Evolutionary conservation across 352 stramenopile species (phyloP), one percentile per base, ranked within the genome.

Genomic region (Globisporangium viniferum): DNA sequence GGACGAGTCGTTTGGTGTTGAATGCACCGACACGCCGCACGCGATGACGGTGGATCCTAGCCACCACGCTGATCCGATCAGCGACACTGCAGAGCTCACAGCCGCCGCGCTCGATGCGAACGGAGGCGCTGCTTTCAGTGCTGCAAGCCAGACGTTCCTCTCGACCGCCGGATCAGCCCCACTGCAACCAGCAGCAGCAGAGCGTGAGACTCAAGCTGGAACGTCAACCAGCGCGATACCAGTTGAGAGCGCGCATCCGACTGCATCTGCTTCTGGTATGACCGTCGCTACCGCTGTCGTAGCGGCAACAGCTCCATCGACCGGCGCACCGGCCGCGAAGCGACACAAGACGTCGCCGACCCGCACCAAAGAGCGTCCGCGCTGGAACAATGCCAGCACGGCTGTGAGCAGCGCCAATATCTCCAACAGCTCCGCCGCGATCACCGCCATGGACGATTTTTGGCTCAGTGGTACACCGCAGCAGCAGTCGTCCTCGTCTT

Each of bases 401-500:
- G 5, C 14, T n/a, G 41, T 4, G 12, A 48, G 41, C 41, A 48
- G 41, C n/a, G n/a, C n/a, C n/a, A n/a, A n/a, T n/a, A n/a, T n/a
- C 39, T 10, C 39, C 10, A 46, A 5, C 39, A 46, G 5, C 41
- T 48, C 41, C 14, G 41, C 41, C 0, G 41, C 3, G 41, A n/a
- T 10, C 3, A 18, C 66, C 4, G 60, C 41, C 10, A 59, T 66
- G 2, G 79, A 84, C 18, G 73, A 81, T 20, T 46, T 74, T 10
- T 80, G 70, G 67, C 24, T 71, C 46, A 60, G 54, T 61, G 64
- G 57, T 1, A 44, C 63, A 15, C 31, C 56, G 6, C 55, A n/a
- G 22, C 55, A 18, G 12, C 54, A 2, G 49, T 54, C 53, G 48
- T 71, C 66, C n/a, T 29, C 70, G 5, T 35, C 51, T 2, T 27